Evolutionary conservation across 192 early-diverging fungal genomes (phyloP), one percentile per base, ranked within the genome.

Genomic region (Thamnidium elegans): DNA sequence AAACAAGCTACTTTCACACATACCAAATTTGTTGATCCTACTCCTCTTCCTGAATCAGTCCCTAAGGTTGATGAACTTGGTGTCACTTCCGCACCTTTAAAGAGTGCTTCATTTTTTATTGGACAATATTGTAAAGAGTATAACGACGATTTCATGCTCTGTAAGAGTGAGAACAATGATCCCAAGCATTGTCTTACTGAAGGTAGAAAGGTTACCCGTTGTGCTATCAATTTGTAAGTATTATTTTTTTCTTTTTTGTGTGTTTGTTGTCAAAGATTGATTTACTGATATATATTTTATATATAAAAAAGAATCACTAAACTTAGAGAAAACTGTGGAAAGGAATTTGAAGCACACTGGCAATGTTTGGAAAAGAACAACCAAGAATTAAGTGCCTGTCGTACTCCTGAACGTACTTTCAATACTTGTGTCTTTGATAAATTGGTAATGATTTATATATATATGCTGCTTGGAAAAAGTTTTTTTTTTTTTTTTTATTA

Each of bases 141-240:
- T 82, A 91, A 87, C 68, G 93, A 96, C 66, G 96, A 99, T 72
- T 99, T 92, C 70, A 93, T 99, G 90, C 82, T 92, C 43, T 99
- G 96, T 85, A 99, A 97, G 81, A 83, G 87, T 69, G 93, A 96
- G 65, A 89, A 82, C 73, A 84, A 86, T 58, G 89, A 97, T 69
- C 96, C 96, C 7, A 74, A 84, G 58, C 90, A 94, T 68, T 99
- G 96, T 66, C 77, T 99, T 46, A 85, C 87, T 81, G 96, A 99
- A 64, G 96, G 96, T 11, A 84, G 95, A 66, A 93, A 92, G 68
- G 95, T 97, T 68, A 99, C 96, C 45, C 89, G 96, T 14, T 99
- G 96, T 70, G 91, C 91, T 39, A 84, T 94, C 59, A 89, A 94
- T 63, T 69, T 92, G 86, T 91, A 73, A 75, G 85, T 82, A 13